Evolutionary conservation across 164 flowering plant genomes (phyloP).

Genomic region (Echeveria elegans): DNA sequence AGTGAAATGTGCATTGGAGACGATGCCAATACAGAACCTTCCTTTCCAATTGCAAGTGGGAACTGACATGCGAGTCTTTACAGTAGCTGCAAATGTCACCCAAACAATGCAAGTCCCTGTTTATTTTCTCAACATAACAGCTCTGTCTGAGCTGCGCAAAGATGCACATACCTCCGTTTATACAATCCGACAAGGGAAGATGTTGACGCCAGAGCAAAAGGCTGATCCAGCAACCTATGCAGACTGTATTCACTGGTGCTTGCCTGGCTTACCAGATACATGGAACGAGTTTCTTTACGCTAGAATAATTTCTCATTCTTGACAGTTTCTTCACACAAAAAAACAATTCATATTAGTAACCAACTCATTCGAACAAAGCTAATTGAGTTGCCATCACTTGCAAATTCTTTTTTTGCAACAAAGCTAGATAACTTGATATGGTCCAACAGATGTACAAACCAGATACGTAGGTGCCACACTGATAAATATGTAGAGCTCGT

Average conservation of each 20-base stretch:
- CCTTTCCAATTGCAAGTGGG: constrained; percentile 51
- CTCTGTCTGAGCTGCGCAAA: constrained; percentile 72
- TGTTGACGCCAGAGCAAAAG: constrained; percentile 55
- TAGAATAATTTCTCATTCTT: constrained; percentile 30
- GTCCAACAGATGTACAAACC: too few species aligned
- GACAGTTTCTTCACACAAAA: not conserved
- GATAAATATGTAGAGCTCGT: too few species aligned
- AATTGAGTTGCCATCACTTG: too few species aligned
- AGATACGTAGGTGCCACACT: too few species aligned
- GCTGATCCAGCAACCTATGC: constrained; percentile 59
- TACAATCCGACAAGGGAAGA: constrained; percentile 60
- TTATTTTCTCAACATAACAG: constrained; percentile 63
- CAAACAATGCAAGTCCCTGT: constrained; percentile 51
- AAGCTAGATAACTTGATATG: too few species aligned
- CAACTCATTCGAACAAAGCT: not conserved
- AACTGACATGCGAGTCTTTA: constrained; percentile 49
- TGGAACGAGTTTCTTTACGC: constrained; percentile 92
- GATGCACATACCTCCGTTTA: constrained; percentile 88
- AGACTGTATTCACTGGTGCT: constrained; percentile 94
- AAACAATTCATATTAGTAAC: too few species aligned
- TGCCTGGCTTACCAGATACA: constrained; percentile 89
- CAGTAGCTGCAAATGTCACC: constrained; percentile 44
- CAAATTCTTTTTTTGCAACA: too few species aligned
- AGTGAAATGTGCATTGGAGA: constrained; percentile 72
- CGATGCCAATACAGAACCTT: constrained; percentile 48